Base-by-base conservation (phyloP, 768 basidiomycete species). In the Xerocomus potaroensis region DNA sequence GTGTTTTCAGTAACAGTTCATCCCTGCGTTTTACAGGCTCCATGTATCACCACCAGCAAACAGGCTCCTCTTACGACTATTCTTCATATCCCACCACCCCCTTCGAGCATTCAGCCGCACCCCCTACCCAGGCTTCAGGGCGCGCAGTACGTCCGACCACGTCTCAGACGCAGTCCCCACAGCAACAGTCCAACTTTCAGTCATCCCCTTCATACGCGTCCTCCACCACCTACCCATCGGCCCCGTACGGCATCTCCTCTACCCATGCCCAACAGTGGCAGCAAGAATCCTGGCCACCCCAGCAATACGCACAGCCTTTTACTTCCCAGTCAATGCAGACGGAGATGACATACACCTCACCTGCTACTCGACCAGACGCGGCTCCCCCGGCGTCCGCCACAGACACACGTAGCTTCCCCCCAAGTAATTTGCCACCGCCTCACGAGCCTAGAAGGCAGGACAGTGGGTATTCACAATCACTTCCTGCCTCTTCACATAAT, bases 1-100 rank as follows among this genome's bases (percentile, higher is more conserved):
- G 49, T 51, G 48, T 43, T 37, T 51, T 54, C 54, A 48, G 35
- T 49, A 39, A 16, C 53, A 44, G 40, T 35, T 49, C 54, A 76
- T 75, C 76, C 70, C 78, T 30, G 67, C 78, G 34, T 77, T 78
- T 5, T 36, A 69, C 72, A 43, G 71, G 76, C 48, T 80, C 80
- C 57, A 69, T 80, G 62, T 83, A 84, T 61, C 72, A 73, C 43
- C 66, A 72, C 48, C 69, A 74, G 43, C 72, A 70, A 16, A 69
- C 69, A 27, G 61, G 67, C 30, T 69, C 69, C 45, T 55, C 69
- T 48, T 83, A 84, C 60, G 77, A 76, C 52, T 81, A 80, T 60
- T 39, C 73, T 24, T 62, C 71, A 45, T 75, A 78, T 49, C 64
- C 60, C 22, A 54, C 59, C 23, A 48, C 66, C 8, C 53, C 65